Evolutionary conservation across 768 basidiomycete species (phyloP).

Genomic region (Cystoderma amianthinum): DNA sequence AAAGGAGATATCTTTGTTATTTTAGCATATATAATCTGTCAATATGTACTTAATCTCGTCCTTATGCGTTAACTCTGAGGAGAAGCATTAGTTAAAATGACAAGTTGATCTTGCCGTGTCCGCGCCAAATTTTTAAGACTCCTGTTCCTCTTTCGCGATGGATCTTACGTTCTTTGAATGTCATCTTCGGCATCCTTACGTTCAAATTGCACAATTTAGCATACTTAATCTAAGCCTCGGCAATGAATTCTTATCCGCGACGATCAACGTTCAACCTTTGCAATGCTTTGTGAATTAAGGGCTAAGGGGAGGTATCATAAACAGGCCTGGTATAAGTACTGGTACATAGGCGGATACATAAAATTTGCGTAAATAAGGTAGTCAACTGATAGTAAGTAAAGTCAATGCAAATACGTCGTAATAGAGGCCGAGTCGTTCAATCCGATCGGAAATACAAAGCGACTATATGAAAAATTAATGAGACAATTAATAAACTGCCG

Average conservation of each 20-base stretch:
- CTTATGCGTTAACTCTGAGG: not conserved
- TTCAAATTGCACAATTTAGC: too few species aligned
- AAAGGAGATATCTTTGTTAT: too few species aligned
- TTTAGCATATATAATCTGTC: not conserved
- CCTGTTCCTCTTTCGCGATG: not conserved
- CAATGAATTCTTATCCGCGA: too few species aligned
- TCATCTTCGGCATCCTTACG: not conserved
- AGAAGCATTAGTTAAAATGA: constrained; percentile 11
- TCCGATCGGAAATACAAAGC: constrained; percentile 23
- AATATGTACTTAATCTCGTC: not conserved
- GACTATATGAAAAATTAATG: constrained; percentile 23
- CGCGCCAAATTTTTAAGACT: not conserved
- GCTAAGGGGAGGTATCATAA: too few species aligned
- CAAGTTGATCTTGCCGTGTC: not conserved
- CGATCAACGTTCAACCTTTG: too few species aligned
- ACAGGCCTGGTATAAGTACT: too few species aligned
- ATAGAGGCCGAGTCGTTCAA: constrained; percentile 13
- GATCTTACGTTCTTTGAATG: constrained; percentile 1
- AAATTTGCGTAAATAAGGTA: not conserved
- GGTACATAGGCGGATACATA: constrained; percentile 13
- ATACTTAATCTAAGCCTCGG: too few species aligned
- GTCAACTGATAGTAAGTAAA: too few species aligned
- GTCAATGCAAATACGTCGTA: constrained; percentile 13
- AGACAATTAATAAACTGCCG: constrained; percentile 24
- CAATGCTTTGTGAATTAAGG: too few species aligned